Evolutionary conservation across 2,329 filamentous ascomycete genomes (phyloP), one percentile per base, ranked within the genome.

Genomic region (Helotiales sp.): DNA sequence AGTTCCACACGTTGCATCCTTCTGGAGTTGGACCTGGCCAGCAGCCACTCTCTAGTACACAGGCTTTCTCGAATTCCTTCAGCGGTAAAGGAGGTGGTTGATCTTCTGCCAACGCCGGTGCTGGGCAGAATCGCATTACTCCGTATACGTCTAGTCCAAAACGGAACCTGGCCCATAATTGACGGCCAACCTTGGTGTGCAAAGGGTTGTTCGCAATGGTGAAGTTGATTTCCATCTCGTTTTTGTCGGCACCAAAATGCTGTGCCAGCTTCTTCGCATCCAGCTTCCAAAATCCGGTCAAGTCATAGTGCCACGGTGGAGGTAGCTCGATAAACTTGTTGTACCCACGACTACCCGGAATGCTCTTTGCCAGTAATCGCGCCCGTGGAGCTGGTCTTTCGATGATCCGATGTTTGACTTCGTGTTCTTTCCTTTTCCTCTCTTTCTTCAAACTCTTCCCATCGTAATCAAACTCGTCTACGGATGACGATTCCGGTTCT

Each of bases 121-220:
- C 34, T 40, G 66, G 66, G 30, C 58, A 58, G 43, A 68, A 68
- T 3, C 66, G 62, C 26, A 68, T 62, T 10, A 52, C n/a, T 37
- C 61, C 66, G 13, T 17, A 2, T 11, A 68, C 17, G 8, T 34
- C 30, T 17, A 15, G 34, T 13, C 61, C 57, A 30, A 60, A 60
- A n/a, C 17, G 17, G 34, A 54, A 50, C 20, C 17, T 28, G 4
- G 37, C 34, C 62, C 40, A 64, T 1, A 64, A 26, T 17, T 64
- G 62, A n/a, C 50, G 52, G 6, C 28, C 45, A 15, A 58, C 43
- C 11, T 52, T 49, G 6, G 20, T 28, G 28, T 65, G 45, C 30
- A 43, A 10, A 7, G 30, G 22, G 17, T 60, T 59, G 28, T 60
- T 28, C 28, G 34, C 34, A 8, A 40, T 40, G 10, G 34, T 40